Evolutionary conservation across 305 asterid species (phyloP), one percentile per base, ranked within the genome.

Genomic region (Fraxinus angustifolia): DNA sequence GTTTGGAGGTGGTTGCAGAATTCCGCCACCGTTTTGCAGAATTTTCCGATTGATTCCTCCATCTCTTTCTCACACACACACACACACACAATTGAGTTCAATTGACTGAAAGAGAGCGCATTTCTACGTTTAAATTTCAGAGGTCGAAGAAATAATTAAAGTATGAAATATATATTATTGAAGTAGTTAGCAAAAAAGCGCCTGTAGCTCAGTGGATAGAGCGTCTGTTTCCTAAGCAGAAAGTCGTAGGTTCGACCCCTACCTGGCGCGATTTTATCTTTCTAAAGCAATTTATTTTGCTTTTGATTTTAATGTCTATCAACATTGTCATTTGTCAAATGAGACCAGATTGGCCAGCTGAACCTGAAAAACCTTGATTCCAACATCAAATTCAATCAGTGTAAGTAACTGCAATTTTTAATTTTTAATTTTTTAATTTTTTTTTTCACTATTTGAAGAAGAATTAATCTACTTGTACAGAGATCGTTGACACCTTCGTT

Each of bases 241-340:
- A 34, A 87, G 92, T 87, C 92, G 91, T 90, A 92, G 97, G 97
- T 71, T 92, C 94, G 93, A 92, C 88, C 94, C 92, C 94, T 91
- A 92, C 90, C 87, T 86, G 87, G 87, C 87, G 87, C 86, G 86
- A 23, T 23, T 23, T 23, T 33, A 33, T 34, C 36, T 3, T 34
- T 4, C 35, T 33, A 33, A 34, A 35, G 40, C 0, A 35, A 35
- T 35, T 38, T 38, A 38, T 38, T 38, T 38, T 38, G 48, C 12
- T 38, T 38, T 38, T 38, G 45, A 8, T 7, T 23, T 23, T 23
- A 23, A 23, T 23, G 26, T 23, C 26, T 23, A 23, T 23, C 26
- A 23, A 23, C 26, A 23, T 23, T 23, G 26, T 23, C 26, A 23
- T 23, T 23, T 23, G 26, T 23, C 26, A 23, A 23, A 23, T 23